These are phyloP conservation scores for Davidsoniella neocaledoniae DNA, from an alignment of 2,329 filamentous ascomycete genomes.

Conservation along the genomic window DNA sequence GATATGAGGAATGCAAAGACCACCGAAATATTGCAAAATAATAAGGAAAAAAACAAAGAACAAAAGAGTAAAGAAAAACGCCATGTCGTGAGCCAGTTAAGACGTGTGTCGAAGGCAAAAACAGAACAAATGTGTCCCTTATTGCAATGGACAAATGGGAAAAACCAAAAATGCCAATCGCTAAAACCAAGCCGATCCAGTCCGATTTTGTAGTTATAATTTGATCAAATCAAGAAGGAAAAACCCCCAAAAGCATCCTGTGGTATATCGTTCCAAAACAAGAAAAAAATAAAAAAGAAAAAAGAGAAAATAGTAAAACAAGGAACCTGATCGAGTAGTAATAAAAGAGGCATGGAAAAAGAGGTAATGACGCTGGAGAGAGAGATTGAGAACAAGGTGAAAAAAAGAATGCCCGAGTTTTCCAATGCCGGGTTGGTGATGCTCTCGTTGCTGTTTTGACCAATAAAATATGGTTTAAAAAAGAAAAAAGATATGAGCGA, in stretches of 20 bases:
- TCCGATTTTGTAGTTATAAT: constrained; percentile 6
- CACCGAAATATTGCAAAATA: constrained; percentile 3
- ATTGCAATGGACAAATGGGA: neutral
- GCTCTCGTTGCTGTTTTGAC: neutral
- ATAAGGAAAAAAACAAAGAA: neutral
- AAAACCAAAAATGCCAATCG: constrained; percentile 3
- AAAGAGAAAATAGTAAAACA: neutral
- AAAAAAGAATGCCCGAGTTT: neutral
- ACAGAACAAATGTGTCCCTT: neutral
- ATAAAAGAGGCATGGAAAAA: constrained; percentile 1
- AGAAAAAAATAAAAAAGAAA: constrained; percentile 7
- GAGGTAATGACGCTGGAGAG: constrained; percentile 1
- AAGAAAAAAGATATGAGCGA: neutral
- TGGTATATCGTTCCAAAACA: constrained; percentile 6
- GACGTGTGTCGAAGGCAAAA: constrained; percentile 2
- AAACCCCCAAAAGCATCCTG: constrained; percentile 4
- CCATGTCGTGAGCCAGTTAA: constrained; percentile 5
- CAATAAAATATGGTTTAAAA: neutral
- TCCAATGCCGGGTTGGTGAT: neutral
- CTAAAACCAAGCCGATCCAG: constrained; percentile 7
- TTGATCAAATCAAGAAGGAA: constrained; percentile 8
- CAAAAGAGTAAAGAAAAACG: constrained; percentile 3
- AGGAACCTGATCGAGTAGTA: neutral
- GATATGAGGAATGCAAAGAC: constrained; percentile 3
- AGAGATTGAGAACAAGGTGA: constrained; percentile 1